Conservation (phyloP, 371 early-diverging fungal genomes). For the Mucor circinelloides region DNA sequence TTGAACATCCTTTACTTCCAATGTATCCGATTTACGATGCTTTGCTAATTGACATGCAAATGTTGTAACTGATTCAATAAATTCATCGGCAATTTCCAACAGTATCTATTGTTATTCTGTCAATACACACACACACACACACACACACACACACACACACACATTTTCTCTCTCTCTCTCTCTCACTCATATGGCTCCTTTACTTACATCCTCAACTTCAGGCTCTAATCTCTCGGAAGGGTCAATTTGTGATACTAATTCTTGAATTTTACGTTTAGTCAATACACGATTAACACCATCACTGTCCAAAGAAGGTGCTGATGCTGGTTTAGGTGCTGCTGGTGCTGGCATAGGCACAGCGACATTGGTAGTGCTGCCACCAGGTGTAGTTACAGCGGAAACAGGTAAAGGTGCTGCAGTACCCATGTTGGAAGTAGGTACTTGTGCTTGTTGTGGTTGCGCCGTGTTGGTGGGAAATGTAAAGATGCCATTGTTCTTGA, state of each 20-base stretch:
- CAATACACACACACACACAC: background rate
- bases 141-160: too few species aligned
- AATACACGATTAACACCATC: conserved; percentile 53
- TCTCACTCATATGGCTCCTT: too few species aligned
- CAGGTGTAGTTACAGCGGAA: conserved; percentile 15
- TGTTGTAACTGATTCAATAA: conserved; percentile 86
- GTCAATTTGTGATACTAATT: conserved; percentile 87
- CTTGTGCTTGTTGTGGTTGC: conserved; percentile 13
- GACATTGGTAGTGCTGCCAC: background rate
- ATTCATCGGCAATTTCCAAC: conserved; percentile 91
- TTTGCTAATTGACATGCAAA: conserved; percentile 90
- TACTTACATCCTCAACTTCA: conserved; percentile 85
- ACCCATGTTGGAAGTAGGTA: background rate
- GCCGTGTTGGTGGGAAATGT: conserved; percentile 13
- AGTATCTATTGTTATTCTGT: conserved; percentile 55
- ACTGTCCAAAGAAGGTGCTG: conserved; percentile 30
- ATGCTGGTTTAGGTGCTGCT: conserved; percentile 19
- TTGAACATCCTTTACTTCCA: conserved; percentile 92
- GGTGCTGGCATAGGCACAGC: conserved; percentile 20
- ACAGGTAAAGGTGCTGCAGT: conserved; percentile 8
- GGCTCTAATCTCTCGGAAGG: conserved; percentile 84
- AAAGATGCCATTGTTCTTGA: conserved; percentile 21
- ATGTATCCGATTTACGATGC: conserved; percentile 81
- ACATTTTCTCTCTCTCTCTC: too few species aligned
- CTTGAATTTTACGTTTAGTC: conserved; percentile 85